Base-by-base conservation (phyloP, 1,284 basidiomycete genomes). In the Schizopora paradoxa region DNA sequence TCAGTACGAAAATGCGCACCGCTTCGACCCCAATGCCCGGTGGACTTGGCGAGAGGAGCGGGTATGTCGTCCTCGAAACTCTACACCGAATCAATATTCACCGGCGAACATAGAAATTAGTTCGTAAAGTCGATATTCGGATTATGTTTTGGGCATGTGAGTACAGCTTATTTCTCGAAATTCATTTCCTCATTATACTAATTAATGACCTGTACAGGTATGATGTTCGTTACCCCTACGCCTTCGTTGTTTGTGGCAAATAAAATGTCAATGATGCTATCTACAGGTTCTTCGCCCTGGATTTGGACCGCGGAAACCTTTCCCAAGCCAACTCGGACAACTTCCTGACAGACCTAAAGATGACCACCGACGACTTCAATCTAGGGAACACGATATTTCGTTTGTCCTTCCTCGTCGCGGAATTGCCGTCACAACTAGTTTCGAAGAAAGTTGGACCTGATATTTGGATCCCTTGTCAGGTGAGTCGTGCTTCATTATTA, bases 371-470 rank as follows among this genome's bases (percentile, higher is more conserved):
- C 51, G 77, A 84, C 54, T 83, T 72, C 60, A 85, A 87, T 60
- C 59, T 76, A 27, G 85, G 81, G 11, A 85, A 82, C 53, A 76
- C 67, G 0, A 47, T 82, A 2, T 77, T 74, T 53, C 69, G 74
- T 41, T 50, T 83, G 1, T 63, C 74, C 31, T 85, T 86, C 61
- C 62, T 86, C 27, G 65, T 60, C 28, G 78, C 79, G 4, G 81
- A 83, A 56, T 61, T 86, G 22, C 83, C 84, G n/a, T 84, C 82
- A 1, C 83, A 86, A 53, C 65, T 87, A 11, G 62, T 87, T 33
- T 84, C 81, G 3, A 87, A 86, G 61, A 68, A 77, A 14, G 70
- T 83, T 32, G 82, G 83, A 2, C 79, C 81, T 1, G 82, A 86
- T 59, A 68, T 76, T 21, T 86, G 82, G 82, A 79, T 86, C 54